Percentiles rank a stretch among this genome's conserved stretches.
Evolutionary conservation across 1,284 basidiomycete species (phyloP).

Genomic region (Sphaerobolus stellatus): DNA sequence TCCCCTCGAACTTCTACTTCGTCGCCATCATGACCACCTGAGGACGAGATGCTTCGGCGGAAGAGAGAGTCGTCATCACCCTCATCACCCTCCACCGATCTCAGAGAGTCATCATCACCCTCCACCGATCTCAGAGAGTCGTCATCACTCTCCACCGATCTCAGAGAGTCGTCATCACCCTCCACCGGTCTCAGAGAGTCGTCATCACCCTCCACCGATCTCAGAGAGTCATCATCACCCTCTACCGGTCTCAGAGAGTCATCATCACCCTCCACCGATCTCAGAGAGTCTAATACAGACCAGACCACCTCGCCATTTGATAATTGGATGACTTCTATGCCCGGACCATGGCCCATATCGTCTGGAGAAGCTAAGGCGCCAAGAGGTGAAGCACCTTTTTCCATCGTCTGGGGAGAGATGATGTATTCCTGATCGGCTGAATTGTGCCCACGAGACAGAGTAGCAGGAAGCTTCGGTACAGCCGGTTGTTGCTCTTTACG

Average conservation of each 20-base stretch:
- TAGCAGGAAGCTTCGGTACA: slow-evolving; percentile 59
- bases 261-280: slow-evolving; percentile 60
- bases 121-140: slow-evolving; percentile 51
- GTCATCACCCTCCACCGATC: too few species aligned
- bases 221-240: too few species aligned
- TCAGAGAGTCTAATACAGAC: slow-evolving; percentile 49
- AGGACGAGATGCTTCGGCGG: slow-evolving; percentile 37
- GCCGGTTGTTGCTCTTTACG: slow-evolving; percentile 45
- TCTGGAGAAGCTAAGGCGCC: neutral
- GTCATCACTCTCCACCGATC: slow-evolving; percentile 51
- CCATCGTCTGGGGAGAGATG: too few species aligned
- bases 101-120: slow-evolving; percentile 46
- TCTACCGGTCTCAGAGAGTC: too few species aligned
- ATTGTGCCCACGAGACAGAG: slow-evolving; percentile 1
- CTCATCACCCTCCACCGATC: slow-evolving; percentile 51
- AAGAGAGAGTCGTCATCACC: slow-evolving; percentile 71
- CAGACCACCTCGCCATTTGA: slow-evolving; percentile 83
- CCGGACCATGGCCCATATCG: slow-evolving; percentile 46
- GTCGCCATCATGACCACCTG: slow-evolving; percentile 50
- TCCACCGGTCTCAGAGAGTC: too few species aligned
- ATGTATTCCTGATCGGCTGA: neutral
- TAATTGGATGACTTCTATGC: slow-evolving; percentile 74
- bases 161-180: slow-evolving; percentile 48
- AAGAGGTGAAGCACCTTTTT: neutral
- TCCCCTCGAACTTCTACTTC: slow-evolving; percentile 60